Evolutionary conservation across 2,329 filamentous ascomycete species (phyloP).

Genomic region (Aspergillus fumigatus): DNA sequence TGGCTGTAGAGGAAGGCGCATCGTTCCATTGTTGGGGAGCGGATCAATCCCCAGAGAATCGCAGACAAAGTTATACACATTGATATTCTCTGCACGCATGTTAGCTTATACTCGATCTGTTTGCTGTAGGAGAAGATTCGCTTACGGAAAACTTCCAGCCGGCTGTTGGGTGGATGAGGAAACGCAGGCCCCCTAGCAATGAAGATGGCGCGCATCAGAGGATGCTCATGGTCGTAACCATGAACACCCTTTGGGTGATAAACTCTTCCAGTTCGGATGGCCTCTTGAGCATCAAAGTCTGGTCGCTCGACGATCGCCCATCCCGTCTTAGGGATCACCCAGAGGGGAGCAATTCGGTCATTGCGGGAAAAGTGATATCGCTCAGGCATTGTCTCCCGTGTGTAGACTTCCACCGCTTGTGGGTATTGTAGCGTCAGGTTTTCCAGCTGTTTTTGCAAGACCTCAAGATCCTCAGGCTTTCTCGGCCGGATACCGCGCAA

Average conservation of each 20-base stretch:
- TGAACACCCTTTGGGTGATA: slow-evolving; percentile 85
- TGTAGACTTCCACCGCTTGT: slow-evolving; percentile 75
- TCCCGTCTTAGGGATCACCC: slow-evolving; percentile 87
- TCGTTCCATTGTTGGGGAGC: slow-evolving; percentile 79
- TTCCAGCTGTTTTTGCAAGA: slow-evolving; percentile 58
- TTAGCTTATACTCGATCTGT: slow-evolving; percentile 1
- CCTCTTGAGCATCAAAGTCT: slow-evolving; percentile 71
- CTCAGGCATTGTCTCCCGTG: slow-evolving; percentile 81
- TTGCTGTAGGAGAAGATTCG: slow-evolving; percentile 16
- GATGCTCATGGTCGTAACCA: slow-evolving; percentile 91
- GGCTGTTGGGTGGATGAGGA: slow-evolving; percentile 75
- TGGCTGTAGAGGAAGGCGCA: slow-evolving; percentile 49
- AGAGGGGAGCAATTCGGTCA: slow-evolving; percentile 84
- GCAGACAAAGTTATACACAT: slow-evolving; percentile 92
- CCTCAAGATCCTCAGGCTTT: slow-evolving; percentile 59
- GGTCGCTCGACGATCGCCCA: slow-evolving; percentile 83
- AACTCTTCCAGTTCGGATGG: slow-evolving; percentile 56
- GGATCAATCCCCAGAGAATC: slow-evolving; percentile 74
- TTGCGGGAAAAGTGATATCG: slow-evolving; percentile 89
- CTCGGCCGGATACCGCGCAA: slow-evolving; percentile 83
- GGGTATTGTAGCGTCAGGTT: slow-evolving; percentile 55
- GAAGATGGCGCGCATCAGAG: slow-evolving; percentile 94
- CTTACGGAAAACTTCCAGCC: slow-evolving; percentile 77
- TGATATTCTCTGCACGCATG: slow-evolving; percentile 68
- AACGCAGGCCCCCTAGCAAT: slow-evolving; percentile 89